Conservation (phyloP, 768 basidiomycete species). For the Hypholoma sublateritium region DNA sequence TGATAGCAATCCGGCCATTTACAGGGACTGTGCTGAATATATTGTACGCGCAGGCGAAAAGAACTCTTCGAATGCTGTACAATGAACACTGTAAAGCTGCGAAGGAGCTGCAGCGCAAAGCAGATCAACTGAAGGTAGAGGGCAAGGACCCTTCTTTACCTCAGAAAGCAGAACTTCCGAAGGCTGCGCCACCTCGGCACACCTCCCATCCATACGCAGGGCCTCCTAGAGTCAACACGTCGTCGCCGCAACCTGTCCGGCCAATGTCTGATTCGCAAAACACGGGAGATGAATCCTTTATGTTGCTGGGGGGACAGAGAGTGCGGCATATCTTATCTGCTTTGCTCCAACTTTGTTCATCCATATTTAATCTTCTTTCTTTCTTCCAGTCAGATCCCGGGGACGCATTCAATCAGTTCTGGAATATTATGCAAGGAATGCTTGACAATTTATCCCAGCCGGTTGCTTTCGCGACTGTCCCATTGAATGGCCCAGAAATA, state of each 20-base stretch:
- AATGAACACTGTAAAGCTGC: slow-evolving; percentile 71
- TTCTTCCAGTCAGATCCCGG: slow-evolving; percentile 67
- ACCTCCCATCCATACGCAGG: slow-evolving; percentile 30
- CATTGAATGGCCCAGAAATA: slow-evolving; percentile 51
- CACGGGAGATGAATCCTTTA: slow-evolving; percentile 84
- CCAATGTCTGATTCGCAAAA: slow-evolving; percentile 55
- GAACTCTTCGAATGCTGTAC: slow-evolving; percentile 73
- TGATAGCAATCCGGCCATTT: slow-evolving; percentile 10
- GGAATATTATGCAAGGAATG: slow-evolving; percentile 87
- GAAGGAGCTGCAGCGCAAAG: slow-evolving; percentile 70
- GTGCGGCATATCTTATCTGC: slow-evolving; percentile 38
- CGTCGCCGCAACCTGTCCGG: slow-evolving; percentile 42
- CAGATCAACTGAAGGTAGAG: slow-evolving; percentile 71
- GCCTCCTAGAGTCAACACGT: slow-evolving; percentile 41
- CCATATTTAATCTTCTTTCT: slow-evolving; percentile 1
- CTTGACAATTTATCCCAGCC: slow-evolving; percentile 84
- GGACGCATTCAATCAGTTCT: slow-evolving; percentile 87
- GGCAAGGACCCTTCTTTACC: slow-evolving; percentile 76
- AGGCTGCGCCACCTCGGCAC: slow-evolving; percentile 23
- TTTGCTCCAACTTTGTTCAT: slow-evolving; percentile 4
- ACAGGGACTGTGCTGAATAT: neutral
- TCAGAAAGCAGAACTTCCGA: slow-evolving; percentile 49
- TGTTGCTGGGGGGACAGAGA: slow-evolving; percentile 77
- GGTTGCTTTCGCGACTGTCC: slow-evolving; percentile 81
- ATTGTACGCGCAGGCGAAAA: slow-evolving; percentile 58